These are phyloP conservation scores for Fusarium sulawesiense DNA, from an alignment of 2,329 filamentous ascomycete species.

Conservation along the genomic window DNA sequence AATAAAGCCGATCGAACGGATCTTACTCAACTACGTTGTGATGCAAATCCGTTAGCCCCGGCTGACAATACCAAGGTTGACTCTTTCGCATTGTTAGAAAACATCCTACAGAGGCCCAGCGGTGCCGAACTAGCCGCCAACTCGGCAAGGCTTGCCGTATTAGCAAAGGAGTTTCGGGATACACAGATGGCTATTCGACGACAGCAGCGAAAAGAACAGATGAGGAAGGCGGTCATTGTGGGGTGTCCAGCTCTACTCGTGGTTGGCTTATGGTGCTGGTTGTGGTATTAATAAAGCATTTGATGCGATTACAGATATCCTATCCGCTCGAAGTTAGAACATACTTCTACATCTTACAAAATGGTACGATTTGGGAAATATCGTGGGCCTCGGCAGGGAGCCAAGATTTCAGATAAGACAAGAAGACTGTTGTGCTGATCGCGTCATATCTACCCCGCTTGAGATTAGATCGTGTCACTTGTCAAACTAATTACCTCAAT, in stretches of 20 bases:
- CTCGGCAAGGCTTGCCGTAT: neutral
- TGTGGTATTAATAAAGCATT: neutral
- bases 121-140: conserved; percentile 1
- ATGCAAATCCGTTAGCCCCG: neutral
- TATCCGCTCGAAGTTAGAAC: accelerated
- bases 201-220: neutral
- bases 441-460: conserved; percentile 33
- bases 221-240: neutral
- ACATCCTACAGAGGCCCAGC: neutral
- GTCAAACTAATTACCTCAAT: conserved; percentile 10
- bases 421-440: neutral
- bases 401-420: neutral
- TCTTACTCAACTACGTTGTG: neutral
- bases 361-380: neutral
- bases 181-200: neutral
- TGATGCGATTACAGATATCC: accelerated
- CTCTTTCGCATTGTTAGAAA: neutral
- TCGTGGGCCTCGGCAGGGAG: conserved; percentile 11
- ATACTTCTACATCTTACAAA: neutral
- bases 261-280: neutral
- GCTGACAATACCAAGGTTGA: neutral
- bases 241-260: neutral
- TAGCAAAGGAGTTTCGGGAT: conserved; percentile 7
- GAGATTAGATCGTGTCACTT: conserved; percentile 2
- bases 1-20: neutral